These are phyloP conservation scores for Neurospora sp. DNA, from an alignment of 495 filamentous ascomycete species.

Conservation along the genomic window DNA sequence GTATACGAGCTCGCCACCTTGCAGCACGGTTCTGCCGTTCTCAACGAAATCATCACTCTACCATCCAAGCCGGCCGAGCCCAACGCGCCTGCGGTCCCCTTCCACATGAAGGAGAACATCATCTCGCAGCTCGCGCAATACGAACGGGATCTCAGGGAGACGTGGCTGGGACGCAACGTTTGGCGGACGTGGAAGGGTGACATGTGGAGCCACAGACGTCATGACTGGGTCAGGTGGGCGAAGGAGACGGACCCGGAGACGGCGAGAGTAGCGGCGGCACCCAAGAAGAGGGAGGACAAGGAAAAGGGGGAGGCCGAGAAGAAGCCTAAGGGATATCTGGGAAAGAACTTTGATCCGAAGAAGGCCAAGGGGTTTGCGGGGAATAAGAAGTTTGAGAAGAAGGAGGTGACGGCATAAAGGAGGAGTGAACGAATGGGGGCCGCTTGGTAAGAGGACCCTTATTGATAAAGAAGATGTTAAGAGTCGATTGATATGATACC, in stretches of 20 bases:
- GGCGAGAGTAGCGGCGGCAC: constrained; percentile 15
- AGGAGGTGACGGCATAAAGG: neutral
- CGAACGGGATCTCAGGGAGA: constrained; percentile 61
- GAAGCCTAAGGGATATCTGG: neutral
- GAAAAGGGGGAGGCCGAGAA: constrained; percentile 3
- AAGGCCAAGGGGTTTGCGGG: neutral
- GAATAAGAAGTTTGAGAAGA: neutral
- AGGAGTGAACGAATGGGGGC: neutral
- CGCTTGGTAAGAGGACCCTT: neutral
- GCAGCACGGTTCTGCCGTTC: constrained; percentile 63
- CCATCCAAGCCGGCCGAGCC: constrained; percentile 31
- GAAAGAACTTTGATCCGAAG: neutral
- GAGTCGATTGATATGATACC: neutral
- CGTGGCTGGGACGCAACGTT: constrained; percentile 66
- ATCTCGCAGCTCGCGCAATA: constrained; percentile 32
- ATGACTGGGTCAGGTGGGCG: constrained; percentile 62
- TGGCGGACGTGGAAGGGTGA: constrained; percentile 94
- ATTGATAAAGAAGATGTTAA: neutral
- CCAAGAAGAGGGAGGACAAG: constrained; percentile 10
- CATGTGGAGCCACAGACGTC: constrained; percentile 50
- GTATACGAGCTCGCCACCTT: constrained; percentile 58
- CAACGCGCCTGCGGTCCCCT: constrained; percentile 30
- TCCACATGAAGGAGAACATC: constrained; percentile 44
- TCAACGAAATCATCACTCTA: constrained; percentile 67
- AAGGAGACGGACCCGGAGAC: constrained; percentile 40